A percentile compares a stretch with the other conserved stretches of the same genome.
These are phyloP conservation scores for Blastobotrys buckinghamii DNA, from an alignment of 1,139 yeast species.

Conservation along the genomic window DNA sequence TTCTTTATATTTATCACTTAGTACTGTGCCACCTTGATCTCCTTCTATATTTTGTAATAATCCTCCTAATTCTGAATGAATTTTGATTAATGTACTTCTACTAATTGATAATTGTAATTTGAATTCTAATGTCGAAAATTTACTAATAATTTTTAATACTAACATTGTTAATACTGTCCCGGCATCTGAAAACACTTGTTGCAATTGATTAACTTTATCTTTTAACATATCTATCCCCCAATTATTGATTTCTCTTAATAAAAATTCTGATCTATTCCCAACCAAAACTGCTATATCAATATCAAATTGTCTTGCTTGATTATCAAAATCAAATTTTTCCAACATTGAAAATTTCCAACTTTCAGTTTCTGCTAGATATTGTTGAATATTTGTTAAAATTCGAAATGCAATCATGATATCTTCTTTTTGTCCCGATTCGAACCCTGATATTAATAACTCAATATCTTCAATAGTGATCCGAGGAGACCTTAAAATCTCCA, in stretches of 20 bases:
- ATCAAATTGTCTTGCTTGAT: slow-evolving; percentile 31
- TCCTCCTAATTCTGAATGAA: slow-evolving; percentile 31
- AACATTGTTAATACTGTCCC: slow-evolving; percentile 31
- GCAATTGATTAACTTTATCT: slow-evolving; percentile 23
- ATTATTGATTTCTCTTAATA: slow-evolving; percentile 27
- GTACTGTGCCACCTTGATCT: slow-evolving; percentile 15
- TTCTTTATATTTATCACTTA: slow-evolving; percentile 28
- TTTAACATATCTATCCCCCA: slow-evolving; percentile 33
- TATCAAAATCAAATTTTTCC: slow-evolving; percentile 27
- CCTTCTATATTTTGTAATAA: slow-evolving; percentile 15
- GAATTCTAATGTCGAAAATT: slow-evolving; percentile 28
- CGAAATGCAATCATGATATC: slow-evolving; percentile 29
- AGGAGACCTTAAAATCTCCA: slow-evolving; percentile 23
- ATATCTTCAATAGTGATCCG: slow-evolving; percentile 25
- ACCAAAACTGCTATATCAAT: slow-evolving; percentile 32
- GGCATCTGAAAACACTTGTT: slow-evolving; percentile 26
- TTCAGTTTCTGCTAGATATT: slow-evolving; percentile 27
- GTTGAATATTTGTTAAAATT: slow-evolving; percentile 25
- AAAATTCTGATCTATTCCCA: slow-evolving; percentile 25
- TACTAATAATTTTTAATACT: slow-evolving; percentile 30
- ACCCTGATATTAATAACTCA: slow-evolving; percentile 23
- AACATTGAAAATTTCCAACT: slow-evolving; percentile 30
- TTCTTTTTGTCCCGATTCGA: slow-evolving; percentile 24
- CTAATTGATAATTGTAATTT: slow-evolving; percentile 31
- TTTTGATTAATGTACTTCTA: slow-evolving; percentile 33